Percentiles rank a stretch among this genome's conserved stretches.
Evolutionary conservation across 768 basidiomycete species (phyloP).

Genomic region (Pholiota molesta): DNA sequence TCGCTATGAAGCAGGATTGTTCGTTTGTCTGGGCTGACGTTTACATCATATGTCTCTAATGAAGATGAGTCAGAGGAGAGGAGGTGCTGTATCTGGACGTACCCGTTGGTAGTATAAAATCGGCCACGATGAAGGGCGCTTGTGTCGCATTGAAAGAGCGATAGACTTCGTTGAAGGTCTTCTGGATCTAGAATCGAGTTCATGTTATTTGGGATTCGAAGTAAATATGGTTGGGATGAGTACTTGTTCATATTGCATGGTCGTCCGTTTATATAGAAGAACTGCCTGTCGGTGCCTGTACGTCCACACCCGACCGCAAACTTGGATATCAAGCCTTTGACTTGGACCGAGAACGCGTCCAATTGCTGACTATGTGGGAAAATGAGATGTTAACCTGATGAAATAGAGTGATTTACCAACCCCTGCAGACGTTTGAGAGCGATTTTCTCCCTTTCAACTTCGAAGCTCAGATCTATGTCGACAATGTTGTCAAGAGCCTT

Average conservation of each 20-base stretch:
- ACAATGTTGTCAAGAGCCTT: constrained; percentile 77
- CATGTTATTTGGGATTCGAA: not conserved
- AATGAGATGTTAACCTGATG: not conserved
- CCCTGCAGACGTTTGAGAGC: constrained; percentile 39
- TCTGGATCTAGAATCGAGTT: constrained; percentile 63
- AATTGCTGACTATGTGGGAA: constrained; percentile 19
- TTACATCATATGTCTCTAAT: constrained; percentile 84
- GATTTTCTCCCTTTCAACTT: constrained; percentile 67
- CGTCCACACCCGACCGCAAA: constrained; percentile 78
- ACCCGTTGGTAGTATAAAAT: constrained; percentile 85
- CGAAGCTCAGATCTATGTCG: constrained; percentile 70
- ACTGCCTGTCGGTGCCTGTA: constrained; percentile 83
- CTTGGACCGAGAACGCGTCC: constrained; percentile 46
- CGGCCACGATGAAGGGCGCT: constrained; percentile 79
- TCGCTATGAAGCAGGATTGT: constrained; percentile 93
- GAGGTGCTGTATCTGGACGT: constrained; percentile 24
- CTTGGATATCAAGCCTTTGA: constrained; percentile 84
- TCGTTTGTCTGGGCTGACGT: constrained; percentile 96
- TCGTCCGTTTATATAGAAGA: constrained; percentile 90
- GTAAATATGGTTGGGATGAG: not conserved
- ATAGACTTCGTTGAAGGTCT: constrained; percentile 92
- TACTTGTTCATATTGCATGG: constrained; percentile 84
- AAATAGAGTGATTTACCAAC: constrained; percentile 18
- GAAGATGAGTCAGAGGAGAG: not conserved
- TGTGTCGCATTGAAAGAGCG: constrained; percentile 75